phyloP scores from a whole-genome alignment of 2,329 filamentous ascomycete genomes.

The Cladobotryum mycophilum region DNA sequence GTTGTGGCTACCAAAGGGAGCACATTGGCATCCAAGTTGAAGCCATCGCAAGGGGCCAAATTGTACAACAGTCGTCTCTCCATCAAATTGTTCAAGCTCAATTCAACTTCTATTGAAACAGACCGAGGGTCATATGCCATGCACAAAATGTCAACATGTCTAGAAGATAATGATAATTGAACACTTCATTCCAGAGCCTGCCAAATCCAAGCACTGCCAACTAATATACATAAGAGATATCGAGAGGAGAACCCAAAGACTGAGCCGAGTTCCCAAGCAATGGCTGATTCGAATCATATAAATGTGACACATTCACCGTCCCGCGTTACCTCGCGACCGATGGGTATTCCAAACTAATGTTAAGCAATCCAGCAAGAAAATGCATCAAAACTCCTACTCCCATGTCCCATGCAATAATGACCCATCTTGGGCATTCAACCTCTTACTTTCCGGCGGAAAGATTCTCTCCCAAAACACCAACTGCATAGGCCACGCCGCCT shows the following conservation, averaged over 20 bases:
- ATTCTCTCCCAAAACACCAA: slow-evolving; percentile 54
- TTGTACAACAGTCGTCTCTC: no score
- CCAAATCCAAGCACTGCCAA: slow-evolving; percentile 1
- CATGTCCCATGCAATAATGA: slow-evolving; percentile 6
- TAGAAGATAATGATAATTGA: not conserved
- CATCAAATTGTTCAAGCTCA: no score
- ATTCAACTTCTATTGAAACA: no score
- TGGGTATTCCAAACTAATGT: slow-evolving; percentile 10
- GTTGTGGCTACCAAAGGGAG: no score
- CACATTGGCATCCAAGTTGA: no score
- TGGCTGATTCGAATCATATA: no score
- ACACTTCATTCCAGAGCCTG: slow-evolving; percentile 5
- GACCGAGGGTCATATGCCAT: no score
- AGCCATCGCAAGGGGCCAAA: no score
- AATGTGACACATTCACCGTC: no score
- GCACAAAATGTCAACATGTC: no score
- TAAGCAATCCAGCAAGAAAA: not conserved
- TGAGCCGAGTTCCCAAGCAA: not conserved
- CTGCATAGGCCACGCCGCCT: slow-evolving; percentile 50
- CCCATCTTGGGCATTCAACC: not conserved
- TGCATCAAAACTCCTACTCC: slow-evolving; percentile 6
- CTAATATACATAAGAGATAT: slow-evolving; percentile 4
- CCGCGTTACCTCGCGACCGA: slow-evolving; percentile 9
- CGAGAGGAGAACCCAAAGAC: not conserved
- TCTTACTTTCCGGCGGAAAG: slow-evolving; percentile 41